Evolutionary conservation across 768 basidiomycete species (phyloP).

Genomic region (Holtermannia corniformis): DNA sequence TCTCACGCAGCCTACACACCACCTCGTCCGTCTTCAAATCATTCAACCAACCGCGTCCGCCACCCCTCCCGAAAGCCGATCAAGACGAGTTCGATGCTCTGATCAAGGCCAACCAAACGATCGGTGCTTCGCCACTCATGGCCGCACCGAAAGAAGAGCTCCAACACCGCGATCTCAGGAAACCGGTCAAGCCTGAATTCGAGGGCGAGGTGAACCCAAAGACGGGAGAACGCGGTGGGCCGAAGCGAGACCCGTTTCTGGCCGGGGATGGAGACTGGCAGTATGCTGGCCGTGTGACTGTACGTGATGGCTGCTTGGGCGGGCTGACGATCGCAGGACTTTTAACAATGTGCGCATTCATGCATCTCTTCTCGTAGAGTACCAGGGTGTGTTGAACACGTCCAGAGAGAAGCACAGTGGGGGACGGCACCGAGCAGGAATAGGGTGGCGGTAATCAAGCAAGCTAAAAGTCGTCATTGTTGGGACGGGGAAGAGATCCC

Average conservation of each 20-base stretch:
- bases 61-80: conserved; percentile 27
- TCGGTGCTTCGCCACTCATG: conserved; percentile 21
- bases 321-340: neutral
- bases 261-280: conserved; percentile 37
- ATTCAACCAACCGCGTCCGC: conserved; percentile 31
- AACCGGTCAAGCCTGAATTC: conserved; percentile 31
- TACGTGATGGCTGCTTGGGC: conserved; percentile 11
- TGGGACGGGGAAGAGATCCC: conserved; percentile 23
- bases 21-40: neutral
- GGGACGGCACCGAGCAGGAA: neutral
- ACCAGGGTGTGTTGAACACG: neutral
- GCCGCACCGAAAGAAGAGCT: conserved; percentile 12
- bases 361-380: neutral
- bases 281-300: conserved; percentile 39
- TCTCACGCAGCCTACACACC: neutral
- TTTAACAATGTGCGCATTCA: neutral
- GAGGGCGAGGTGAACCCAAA: conserved; percentile 37
- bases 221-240: conserved; percentile 38
- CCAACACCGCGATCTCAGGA: conserved; percentile 32
- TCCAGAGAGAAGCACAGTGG: neutral
- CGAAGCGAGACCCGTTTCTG: conserved; percentile 39
- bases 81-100: conserved; percentile 39
- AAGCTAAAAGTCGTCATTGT: conserved; percentile 27
- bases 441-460: neutral
- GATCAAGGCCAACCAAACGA: conserved; percentile 20